A percentile compares a stretch with the other conserved stretches of the same genome.
Conservation (phyloP, 2,329 filamentous ascomycete genomes). For the Colletotrichum tabaci region DNA sequence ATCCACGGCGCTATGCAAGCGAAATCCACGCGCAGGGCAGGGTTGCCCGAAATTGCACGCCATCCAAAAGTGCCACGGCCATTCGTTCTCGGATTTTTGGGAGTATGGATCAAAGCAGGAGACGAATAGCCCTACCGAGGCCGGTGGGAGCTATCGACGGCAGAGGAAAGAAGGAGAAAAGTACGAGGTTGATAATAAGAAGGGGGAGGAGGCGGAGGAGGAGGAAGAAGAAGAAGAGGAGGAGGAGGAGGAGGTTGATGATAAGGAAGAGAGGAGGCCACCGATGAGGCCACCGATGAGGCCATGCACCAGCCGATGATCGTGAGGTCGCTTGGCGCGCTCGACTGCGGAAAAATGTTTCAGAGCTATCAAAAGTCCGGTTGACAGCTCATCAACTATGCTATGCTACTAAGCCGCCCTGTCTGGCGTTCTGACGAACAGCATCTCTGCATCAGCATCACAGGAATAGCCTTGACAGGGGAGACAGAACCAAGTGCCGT, state of each 20-base stretch:
- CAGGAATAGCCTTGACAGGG: not conserved
- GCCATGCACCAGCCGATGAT: constrained; percentile 5
- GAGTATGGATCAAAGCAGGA: not conserved
- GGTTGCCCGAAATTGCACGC: not conserved
- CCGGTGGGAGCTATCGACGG: not conserved
- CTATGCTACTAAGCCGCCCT: not conserved
- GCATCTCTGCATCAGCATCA: constrained; percentile 1
- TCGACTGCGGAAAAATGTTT: not conserved
- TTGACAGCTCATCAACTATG: constrained; percentile 4
- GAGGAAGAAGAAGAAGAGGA: too few species aligned
- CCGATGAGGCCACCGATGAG: constrained; percentile 16
- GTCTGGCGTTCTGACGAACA: not conserved
- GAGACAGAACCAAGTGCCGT: not conserved
- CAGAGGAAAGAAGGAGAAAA: too few species aligned
- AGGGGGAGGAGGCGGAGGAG: too few species aligned
- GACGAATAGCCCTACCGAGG: constrained; percentile 8
- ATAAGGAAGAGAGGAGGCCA: not conserved
- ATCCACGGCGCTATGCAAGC: constrained; percentile 27
- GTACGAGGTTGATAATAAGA: too few species aligned
- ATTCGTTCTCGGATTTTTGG: not conserved
- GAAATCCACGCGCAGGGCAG: constrained; percentile 15
- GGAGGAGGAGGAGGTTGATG: too few species aligned
- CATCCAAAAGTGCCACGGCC: not conserved
- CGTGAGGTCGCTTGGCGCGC: not conserved
- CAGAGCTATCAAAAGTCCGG: constrained; percentile 16